phyloP scores from a whole-genome alignment of 2,329 filamentous ascomycete genomes.

The Calonectria pseudoreteaudii region DNA sequence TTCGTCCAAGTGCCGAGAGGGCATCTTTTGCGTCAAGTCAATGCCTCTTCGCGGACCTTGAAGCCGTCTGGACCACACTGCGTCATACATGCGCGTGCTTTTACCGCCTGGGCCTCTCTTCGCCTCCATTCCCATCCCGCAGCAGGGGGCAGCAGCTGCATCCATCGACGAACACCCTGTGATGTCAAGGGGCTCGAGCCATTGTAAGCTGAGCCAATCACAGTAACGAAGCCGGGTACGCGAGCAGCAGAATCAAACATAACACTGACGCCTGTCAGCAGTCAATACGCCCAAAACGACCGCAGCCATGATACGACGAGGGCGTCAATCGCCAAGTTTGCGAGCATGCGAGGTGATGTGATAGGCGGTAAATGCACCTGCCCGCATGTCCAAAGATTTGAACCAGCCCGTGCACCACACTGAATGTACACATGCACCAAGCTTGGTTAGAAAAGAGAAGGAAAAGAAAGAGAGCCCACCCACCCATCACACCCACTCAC shows the following conservation, averaged over 20 bases:
- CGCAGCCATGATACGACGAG: neutral
- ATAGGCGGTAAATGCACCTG: neutral
- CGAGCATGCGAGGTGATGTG: slow-evolving; percentile 11
- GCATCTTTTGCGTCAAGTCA: neutral
- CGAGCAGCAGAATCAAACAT: slow-evolving; percentile 9
- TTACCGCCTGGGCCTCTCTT: neutral
- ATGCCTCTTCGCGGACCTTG: neutral
- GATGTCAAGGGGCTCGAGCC: neutral
- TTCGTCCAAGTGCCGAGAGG: neutral
- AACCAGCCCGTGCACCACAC: slow-evolving; percentile 18
- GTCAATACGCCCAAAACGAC: neutral
- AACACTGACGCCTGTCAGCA: slow-evolving; percentile 14
- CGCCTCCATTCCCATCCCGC: neutral
- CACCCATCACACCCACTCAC: slow-evolving; percentile 14
- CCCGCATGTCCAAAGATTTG: slow-evolving; percentile 4
- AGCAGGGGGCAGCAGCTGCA: neutral
- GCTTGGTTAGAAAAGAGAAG: neutral
- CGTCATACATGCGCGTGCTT: neutral
- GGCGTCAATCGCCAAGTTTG: neutral
- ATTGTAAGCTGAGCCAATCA: slow-evolving; percentile 24
- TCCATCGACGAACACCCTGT: neutral
- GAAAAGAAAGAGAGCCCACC: neutral
- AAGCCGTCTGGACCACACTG: neutral
- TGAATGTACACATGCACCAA: neutral
- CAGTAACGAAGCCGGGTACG: neutral